These are phyloP conservation scores for Thozetella sp. DNA, from an alignment of 495 filamentous ascomycete genomes.

Conservation along the genomic window DNA sequence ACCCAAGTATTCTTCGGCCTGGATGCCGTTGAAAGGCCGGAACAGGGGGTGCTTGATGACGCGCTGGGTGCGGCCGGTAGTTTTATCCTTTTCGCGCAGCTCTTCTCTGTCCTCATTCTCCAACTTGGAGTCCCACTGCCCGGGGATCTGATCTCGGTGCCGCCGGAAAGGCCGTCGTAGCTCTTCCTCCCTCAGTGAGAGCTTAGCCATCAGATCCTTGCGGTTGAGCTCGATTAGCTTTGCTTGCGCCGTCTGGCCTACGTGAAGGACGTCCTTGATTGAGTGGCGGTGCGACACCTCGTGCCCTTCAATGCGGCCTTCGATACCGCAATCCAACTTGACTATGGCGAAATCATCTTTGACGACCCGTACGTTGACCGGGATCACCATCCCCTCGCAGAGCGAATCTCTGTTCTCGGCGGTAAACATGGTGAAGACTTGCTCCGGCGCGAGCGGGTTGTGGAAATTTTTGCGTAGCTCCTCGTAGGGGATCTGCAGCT, in stretches of 20 bases:
- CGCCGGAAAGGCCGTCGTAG: constrained; percentile 69
- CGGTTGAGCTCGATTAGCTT: constrained; percentile 86
- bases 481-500: constrained; percentile 90
- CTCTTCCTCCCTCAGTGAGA: constrained; percentile 80
- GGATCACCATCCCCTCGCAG: constrained; percentile 84
- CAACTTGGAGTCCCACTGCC: constrained; percentile 83
- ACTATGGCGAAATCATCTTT: constrained; percentile 91
- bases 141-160: constrained; percentile 66
- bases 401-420: constrained; percentile 88
- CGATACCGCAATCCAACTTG: constrained; percentile 91
- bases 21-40: constrained; percentile 85
- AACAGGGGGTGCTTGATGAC: constrained; percentile 98
- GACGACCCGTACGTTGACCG: constrained; percentile 84
- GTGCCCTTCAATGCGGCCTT: constrained; percentile 77
- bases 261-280: constrained; percentile 59
- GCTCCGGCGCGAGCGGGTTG: constrained; percentile 63
- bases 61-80: constrained; percentile 78
- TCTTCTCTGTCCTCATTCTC: constrained; percentile 79
- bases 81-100: constrained; percentile 78
- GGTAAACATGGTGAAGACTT: constrained; percentile 96
- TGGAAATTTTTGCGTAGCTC: constrained; percentile 85
- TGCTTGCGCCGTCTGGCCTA: constrained; percentile 82
- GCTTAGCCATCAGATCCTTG: constrained; percentile 75
- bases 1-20: constrained; percentile 92
- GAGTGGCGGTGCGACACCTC: constrained; percentile 67